Base-by-base conservation (phyloP, 345 rosid genomes). In the Bruguiera gymnorhiza region DNA sequence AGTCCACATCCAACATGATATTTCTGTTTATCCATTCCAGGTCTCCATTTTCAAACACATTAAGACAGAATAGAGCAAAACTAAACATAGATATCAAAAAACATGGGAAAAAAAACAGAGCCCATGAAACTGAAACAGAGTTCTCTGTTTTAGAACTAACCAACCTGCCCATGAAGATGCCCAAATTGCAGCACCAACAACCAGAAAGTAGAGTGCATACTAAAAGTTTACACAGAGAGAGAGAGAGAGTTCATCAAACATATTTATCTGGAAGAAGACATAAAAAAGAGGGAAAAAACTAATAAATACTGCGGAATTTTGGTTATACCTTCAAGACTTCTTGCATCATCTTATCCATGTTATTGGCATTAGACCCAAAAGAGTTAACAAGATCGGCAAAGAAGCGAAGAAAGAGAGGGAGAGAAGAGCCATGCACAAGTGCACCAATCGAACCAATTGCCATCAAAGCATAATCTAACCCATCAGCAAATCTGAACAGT, bases 1-100 rank as follows among this genome's bases (percentile, higher is more conserved):
- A 30, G 92, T 95, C 99, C 99, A 95, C 99, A 95, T 95, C 97
- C 99, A 95, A 77, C 99, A 95, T 5, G 97, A 95, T 70, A 95
- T 95, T 81, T 95, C 97, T 92, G 86, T 13, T 43, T 65, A 73
- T 32, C 60, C 68, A 76, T 67, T 55, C 66, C 52, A 21, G 34
- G 60, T n/a, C 57, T 67, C 27, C 54, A 10, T 64, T 65, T 52
- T 53, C 53, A 31, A 21, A 67, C 23, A 66, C 36, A 62, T 59
- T 36, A 43, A 53, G 63, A 43, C 62, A 34, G 18, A 34, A 69
- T 34, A 34, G 9, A 34, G 37, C 30, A 39, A 15, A 55, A 43
- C 4, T 52, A 51, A 73, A 75, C 6, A 11, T 19, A 52, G 60
- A 60, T 23, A 20, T 1, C 39, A 54, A 39, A 65, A 19, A 68